Evolutionary conservation across 345 rosid species (phyloP).

Genomic region (Moringa oleifera): DNA sequence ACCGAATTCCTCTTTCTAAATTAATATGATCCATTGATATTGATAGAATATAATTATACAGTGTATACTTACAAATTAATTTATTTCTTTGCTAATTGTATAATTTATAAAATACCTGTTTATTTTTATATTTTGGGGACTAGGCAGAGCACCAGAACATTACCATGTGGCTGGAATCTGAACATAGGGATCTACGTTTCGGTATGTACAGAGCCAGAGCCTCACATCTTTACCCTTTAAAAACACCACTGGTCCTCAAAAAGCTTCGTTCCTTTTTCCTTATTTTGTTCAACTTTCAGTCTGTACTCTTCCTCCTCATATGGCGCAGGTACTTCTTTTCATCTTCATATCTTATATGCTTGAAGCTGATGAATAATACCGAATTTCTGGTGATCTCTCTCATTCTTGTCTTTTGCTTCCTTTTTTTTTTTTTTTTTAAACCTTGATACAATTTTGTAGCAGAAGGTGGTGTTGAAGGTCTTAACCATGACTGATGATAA

Average conservation of each 20-base stretch:
- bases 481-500: constrained; percentile 90
- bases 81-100: too few relatives aligned
- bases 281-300: not conserved
- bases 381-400: too few relatives aligned
- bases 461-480: constrained; percentile 80
- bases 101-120: too few relatives aligned
- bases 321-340: not conserved
- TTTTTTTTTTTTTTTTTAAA: too few relatives aligned
- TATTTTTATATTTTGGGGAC: too few relatives aligned
- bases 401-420: too few relatives aligned
- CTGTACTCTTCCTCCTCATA: not conserved
- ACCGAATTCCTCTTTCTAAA: too few relatives aligned
- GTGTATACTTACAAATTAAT: too few relatives aligned
- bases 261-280: not conserved
- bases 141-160: too few relatives aligned
- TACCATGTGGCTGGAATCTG: not conserved
- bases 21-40: too few relatives aligned
- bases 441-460: constrained; percentile 7
- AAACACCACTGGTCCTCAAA: not conserved
- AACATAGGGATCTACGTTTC: not conserved
- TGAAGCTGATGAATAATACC: too few relatives aligned
- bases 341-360: not conserved
- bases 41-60: too few relatives aligned
- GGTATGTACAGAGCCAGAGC: not conserved
- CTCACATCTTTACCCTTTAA: not conserved